These are phyloP conservation scores for Daldinia decipiens DNA, from an alignment of 495 filamentous ascomycete species.

Conservation along the genomic window DNA sequence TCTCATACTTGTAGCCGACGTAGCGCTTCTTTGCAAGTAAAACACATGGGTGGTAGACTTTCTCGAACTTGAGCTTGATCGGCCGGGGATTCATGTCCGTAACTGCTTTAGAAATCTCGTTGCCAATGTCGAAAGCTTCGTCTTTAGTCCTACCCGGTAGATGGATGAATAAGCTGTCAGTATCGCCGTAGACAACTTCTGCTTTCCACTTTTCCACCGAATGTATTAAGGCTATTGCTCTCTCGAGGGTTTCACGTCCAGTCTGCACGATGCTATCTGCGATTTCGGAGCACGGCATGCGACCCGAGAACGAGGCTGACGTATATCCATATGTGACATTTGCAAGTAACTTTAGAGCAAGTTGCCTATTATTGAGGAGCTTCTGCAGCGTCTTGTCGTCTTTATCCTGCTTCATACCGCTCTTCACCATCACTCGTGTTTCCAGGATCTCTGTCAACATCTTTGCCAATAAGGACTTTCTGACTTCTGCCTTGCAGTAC, in stretches of 20 bases:
- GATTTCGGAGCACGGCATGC: conserved; percentile 98
- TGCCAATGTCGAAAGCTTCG: conserved; percentile 90
- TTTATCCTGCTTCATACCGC: conserved; percentile 94
- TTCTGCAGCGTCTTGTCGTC: conserved; percentile 87
- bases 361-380: conserved; percentile 90
- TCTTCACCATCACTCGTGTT: conserved; percentile 97
- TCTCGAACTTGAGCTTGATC: conserved; percentile 97
- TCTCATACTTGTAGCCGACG: conserved; percentile 97
- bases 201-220: conserved; percentile 87
- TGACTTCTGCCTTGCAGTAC: conserved; percentile 85
- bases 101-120: conserved; percentile 89
- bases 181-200: conserved; percentile 98
- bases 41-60: conserved; percentile 95
- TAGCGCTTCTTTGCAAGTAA: conserved; percentile 97
- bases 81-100: conserved; percentile 92
- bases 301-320: conserved; percentile 91
- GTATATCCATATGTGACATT: conserved; percentile 99
- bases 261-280: conserved; percentile 98
- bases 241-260: conserved; percentile 91
- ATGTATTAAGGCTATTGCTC: conserved; percentile 92
- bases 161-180: conserved; percentile 94
- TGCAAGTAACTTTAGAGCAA: conserved; percentile 95
- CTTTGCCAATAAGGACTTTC: conserved; percentile 91
- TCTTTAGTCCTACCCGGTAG: conserved; percentile 86
- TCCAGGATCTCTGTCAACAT: conserved; percentile 97